Base-by-base conservation (phyloP, 345 rosid genomes). In the Euclidium syriacum region DNA sequence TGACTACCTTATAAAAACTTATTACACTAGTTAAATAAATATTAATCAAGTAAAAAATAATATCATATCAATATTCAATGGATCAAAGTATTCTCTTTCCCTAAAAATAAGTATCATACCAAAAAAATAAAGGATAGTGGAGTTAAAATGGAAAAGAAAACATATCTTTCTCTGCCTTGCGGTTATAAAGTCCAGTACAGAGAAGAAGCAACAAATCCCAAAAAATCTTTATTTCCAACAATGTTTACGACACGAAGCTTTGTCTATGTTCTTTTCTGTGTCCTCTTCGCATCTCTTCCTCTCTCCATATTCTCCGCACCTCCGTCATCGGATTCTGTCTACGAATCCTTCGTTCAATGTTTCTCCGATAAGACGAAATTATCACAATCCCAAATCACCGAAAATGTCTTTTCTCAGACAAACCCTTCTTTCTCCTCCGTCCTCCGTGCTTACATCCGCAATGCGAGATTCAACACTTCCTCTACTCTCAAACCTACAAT, bases 381-480 rank as follows among this genome's bases (percentile, higher is more conserved):
- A 0, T 48, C 70, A 1, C 69, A 55, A 30, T 5, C 52, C 3
- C 3, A 70, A 17, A 58, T 80, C 58, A 42, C 82, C 8, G 25
- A 19, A 43, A 58, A 75, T 0, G 75, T 85, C 36, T 78, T 30
- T 55, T 14, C 82, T 4, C 60, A 66, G 12, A 52, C 71, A 2
- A 80, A 67, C 9, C n/a, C 81, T 3, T 55, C 84, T 3, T 85
- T 65, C 67, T 16, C 79, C 8, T 67, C 84, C 3, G 77, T 79
- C 7, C 76, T 85, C 1, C 78, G 69, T 2, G 80, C 80, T 4
- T 82, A 85, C 67, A 77, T 82, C 11, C 75, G 91, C 8, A 85
- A 85, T 34, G 75, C 88, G 0, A 81, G 88, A 6, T 74, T 78
- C 79, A 85, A 81, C 35, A 62, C 70, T 1, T 62, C 83, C 0